A percentile compares a stretch with the other conserved stretches of the same genome.
Evolutionary conservation across 495 filamentous ascomycete species (phyloP).

Genomic region (Chaetomium fimeti): DNA sequence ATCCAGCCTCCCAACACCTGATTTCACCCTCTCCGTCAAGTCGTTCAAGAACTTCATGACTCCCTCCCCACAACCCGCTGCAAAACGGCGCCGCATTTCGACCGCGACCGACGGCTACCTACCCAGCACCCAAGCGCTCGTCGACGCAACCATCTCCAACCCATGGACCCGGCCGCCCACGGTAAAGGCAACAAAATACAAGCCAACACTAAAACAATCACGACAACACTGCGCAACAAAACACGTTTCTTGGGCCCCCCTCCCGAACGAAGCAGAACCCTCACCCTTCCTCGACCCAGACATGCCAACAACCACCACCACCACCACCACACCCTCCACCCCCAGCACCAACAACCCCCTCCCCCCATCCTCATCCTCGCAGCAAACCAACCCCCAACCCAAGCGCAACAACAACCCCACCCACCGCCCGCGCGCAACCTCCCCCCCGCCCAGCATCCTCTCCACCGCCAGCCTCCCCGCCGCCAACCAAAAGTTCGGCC

Average conservation of each 20-base stretch:
- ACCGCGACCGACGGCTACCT: conserved; percentile 17
- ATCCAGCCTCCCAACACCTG: conserved; percentile 35
- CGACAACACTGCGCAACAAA: conserved; percentile 15
- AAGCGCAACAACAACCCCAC: background rate
- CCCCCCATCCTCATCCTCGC: background rate
- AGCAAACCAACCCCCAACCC: background rate
- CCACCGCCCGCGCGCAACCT: conserved; percentile 16
- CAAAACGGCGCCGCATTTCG: conserved; percentile 24
- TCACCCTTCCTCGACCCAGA: background rate
- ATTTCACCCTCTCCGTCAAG: conserved; percentile 34
- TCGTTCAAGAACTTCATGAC: conserved; percentile 37
- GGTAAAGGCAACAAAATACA: conserved; percentile 10
- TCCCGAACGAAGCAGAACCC: conserved; percentile 26
- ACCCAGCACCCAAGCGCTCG: conserved; percentile 30
- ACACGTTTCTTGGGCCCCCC: conserved; percentile 34
- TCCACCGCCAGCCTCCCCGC: conserved; percentile 13
- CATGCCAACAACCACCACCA: background rate
- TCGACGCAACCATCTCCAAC: conserved; percentile 32
- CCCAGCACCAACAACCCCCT: background rate
- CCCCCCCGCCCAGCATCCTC: conserved; percentile 32
- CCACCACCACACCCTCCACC: background rate
- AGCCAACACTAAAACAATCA: background rate
- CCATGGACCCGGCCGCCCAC: conserved; percentile 25
- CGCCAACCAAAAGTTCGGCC: conserved; percentile 29
- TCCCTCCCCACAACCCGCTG: conserved; percentile 26